phyloP scores from a whole-genome alignment of 257 asterid genomes.

The Cruciata laevipes region DNA sequence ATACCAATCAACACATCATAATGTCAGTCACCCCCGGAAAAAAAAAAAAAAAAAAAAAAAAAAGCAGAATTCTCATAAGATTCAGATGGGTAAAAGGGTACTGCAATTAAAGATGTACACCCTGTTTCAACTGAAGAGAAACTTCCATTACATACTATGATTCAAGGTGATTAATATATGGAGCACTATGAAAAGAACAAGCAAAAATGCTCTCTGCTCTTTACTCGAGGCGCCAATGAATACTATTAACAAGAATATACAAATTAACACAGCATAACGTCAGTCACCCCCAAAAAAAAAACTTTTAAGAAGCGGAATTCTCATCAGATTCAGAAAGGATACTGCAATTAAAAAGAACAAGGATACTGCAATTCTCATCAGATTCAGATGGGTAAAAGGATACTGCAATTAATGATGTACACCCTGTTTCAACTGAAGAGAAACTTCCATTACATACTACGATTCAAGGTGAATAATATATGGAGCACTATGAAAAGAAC shows the following conservation, averaged over 20 bases:
- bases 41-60: too few relatives aligned
- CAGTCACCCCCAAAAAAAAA: background rate
- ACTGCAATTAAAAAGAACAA: too few relatives aligned
- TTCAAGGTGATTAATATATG: background rate
- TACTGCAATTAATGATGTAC: background rate
- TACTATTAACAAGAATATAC: background rate
- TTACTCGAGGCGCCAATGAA: background rate
- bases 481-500: background rate
- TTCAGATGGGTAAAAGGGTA: background rate
- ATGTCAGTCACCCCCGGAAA: background rate
- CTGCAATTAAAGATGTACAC: background rate
- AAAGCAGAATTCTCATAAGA: too few relatives aligned
- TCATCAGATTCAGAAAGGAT: too few relatives aligned
- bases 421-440: conserved; percentile 1
- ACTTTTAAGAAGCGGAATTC: too few relatives aligned
- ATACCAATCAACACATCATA: background rate
- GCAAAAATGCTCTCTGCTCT: background rate
- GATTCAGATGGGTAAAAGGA: background rate
- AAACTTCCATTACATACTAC: background rate
- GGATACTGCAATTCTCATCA: too few relatives aligned
- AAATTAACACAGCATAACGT: background rate
- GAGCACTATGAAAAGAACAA: background rate
- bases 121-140: conserved; percentile 1
- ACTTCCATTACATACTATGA: background rate
- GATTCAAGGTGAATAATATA: background rate